Conservation (phyloP, 176 grass and related monocot genomes). For the Thalia dealbata region DNA sequence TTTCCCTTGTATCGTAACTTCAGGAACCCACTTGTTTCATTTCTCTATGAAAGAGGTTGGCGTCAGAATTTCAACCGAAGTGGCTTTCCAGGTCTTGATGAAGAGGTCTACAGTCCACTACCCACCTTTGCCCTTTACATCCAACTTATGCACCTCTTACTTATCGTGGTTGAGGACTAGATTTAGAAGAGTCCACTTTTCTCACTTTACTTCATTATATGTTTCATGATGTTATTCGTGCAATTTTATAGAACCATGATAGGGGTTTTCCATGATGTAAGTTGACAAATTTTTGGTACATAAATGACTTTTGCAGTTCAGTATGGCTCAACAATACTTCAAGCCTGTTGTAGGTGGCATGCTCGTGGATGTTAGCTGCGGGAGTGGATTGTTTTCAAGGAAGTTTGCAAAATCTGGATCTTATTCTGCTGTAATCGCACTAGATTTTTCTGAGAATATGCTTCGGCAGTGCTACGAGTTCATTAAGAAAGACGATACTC, state of each 20-base stretch:
- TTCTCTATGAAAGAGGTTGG: constrained; percentile 97
- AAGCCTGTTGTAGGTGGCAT: constrained; percentile 50
- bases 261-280: background rate
- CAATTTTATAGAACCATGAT: background rate
- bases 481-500: constrained; percentile 62
- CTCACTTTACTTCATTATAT: background rate
- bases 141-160: no score
- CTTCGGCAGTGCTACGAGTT: constrained; percentile 87
- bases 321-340: constrained; percentile 93
- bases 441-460: constrained; percentile 99
- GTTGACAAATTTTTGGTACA: constrained; percentile 14
- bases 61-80: constrained; percentile 84
- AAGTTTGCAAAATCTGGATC: constrained; percentile 74
- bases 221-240: background rate
- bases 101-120: constrained; percentile 64
- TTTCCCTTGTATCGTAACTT: background rate
- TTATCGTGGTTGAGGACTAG: background rate
- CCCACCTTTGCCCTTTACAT: background rate
- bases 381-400: constrained; percentile 87
- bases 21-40: constrained; percentile 69
- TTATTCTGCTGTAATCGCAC: constrained; percentile 73
- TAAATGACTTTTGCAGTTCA: constrained; percentile 51
- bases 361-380: constrained; percentile 83
- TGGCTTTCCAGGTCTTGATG: constrained; percentile 87
- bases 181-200: constrained; percentile 3